Evolutionary conservation across 164 flowering plant genomes (phyloP).

Genomic region (Litsea cubeba): DNA sequence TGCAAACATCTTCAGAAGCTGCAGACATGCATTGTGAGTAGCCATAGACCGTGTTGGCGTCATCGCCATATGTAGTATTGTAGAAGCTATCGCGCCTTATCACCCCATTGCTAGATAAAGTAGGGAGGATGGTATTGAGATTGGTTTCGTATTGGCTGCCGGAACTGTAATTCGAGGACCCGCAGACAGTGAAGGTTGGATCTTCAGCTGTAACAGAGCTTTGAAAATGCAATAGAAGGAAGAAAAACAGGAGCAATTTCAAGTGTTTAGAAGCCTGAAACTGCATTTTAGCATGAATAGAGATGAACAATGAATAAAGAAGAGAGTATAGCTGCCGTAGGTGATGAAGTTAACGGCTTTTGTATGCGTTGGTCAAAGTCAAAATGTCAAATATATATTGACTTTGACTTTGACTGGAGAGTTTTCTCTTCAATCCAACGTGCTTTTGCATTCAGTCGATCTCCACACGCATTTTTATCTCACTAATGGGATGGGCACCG

Average conservation of each 20-base stretch:
- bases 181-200: not conserved
- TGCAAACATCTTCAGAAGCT: conserved; percentile 3
- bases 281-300: not conserved
- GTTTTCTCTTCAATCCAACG: too few species aligned
- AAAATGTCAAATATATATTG: too few species aligned
- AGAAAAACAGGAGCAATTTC: not conserved
- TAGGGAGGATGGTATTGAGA: not conserved
- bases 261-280: not conserved
- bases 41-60: not conserved
- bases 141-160: not conserved
- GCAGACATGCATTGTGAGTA: not conserved
- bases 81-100: not conserved
- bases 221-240: not conserved
- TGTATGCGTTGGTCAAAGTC: too few species aligned
- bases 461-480: too few species aligned
- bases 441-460: too few species aligned
- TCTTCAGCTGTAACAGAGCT: not conserved
- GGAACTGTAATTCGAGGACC: not conserved
- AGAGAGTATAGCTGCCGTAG: too few species aligned
- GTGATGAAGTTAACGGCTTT: too few species aligned
- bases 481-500: too few species aligned
- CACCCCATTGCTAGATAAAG: not conserved
- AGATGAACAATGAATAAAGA: too few species aligned
- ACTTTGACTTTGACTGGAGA: too few species aligned
- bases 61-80: not conserved